Conservation (phyloP, 179 eudicot species). For the Monotropa hypopitys region DNA sequence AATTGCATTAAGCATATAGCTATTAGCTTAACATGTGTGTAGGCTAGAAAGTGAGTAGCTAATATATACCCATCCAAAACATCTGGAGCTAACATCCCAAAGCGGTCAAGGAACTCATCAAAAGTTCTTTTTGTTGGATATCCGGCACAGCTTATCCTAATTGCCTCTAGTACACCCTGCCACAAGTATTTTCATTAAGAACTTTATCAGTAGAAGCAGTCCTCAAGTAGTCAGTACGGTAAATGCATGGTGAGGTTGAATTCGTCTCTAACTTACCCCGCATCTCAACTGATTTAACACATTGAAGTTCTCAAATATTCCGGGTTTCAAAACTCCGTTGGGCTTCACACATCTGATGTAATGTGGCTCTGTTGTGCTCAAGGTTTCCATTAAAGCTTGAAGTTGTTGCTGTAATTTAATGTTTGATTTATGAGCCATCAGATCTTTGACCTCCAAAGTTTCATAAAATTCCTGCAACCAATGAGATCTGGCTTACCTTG, state of each 20-base stretch:
- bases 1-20: background rate
- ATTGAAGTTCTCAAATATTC: slow-evolving; percentile 85
- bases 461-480: background rate
- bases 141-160: slow-evolving; percentile 98
- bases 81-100: slow-evolving; percentile 90
- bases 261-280: slow-evolving; percentile 51
- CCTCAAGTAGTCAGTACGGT: background rate
- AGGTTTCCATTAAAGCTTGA: slow-evolving; percentile 92
- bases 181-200: slow-evolving; percentile 4
- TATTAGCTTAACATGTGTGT: background rate
- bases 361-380: slow-evolving; percentile 93
- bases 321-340: slow-evolving; percentile 79
- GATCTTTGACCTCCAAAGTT: background rate
- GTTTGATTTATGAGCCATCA: background rate
- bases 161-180: slow-evolving; percentile 97
- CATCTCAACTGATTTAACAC: slow-evolving; percentile 90
- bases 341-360: slow-evolving; percentile 99
- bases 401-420: slow-evolving; percentile 66
- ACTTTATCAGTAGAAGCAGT: slow-evolving; percentile 3
- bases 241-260: background rate
- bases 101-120: slow-evolving; percentile 92
- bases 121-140: slow-evolving; percentile 98
- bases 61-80: slow-evolving; percentile 56
- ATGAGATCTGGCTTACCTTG: slow-evolving; percentile 39
- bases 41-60: background rate